Percentiles rank a stretch among this genome's conserved stretches.
Conservation (phyloP, 306 rosid species). For the Quercus dentata region DNA sequence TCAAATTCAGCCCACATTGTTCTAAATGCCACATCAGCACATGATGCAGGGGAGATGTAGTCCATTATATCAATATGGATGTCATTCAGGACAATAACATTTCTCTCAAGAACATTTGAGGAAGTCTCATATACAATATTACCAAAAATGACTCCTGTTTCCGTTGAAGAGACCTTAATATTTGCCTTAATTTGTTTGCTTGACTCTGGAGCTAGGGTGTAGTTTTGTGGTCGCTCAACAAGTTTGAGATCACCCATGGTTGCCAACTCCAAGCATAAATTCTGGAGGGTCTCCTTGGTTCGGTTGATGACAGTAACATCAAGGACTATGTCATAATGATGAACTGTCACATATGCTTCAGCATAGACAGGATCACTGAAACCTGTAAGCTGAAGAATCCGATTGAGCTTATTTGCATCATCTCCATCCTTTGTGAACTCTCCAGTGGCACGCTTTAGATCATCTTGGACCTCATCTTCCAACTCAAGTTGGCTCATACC, state of each 20-base stretch:
- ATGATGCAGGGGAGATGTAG: constrained; percentile 95
- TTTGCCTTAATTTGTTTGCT: constrained; percentile 97
- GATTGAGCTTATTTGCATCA: constrained; percentile 92
- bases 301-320: constrained; percentile 98
- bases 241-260: constrained; percentile 99
- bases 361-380: constrained; percentile 99
- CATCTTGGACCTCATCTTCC: constrained; percentile 98
- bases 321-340: constrained; percentile 93
- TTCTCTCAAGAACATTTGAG: constrained; percentile 88
- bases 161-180: constrained; percentile 97
- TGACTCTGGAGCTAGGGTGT: constrained; percentile 95
- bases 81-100: constrained; percentile 92
- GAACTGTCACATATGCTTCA: constrained; percentile 96
- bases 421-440: constrained; percentile 86
- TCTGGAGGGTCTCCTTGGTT: constrained; percentile 95
- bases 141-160: constrained; percentile 95
- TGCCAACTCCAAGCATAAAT: constrained; percentile 96
- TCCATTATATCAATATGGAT: constrained; percentile 99
- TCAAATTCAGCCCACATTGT: constrained; percentile 99
- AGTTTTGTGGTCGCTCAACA: constrained; percentile 98
- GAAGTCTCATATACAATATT: constrained; percentile 95
- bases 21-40: constrained; percentile 89
- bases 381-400: constrained; percentile 99
- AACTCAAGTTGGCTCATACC: constrained; percentile 99
- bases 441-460: constrained; percentile 99